Percentiles rank a stretch among this genome's conserved stretches.
Evolutionary conservation across 192 early-diverging fungal genomes (phyloP).

Genomic region (Backusella circina): DNA sequence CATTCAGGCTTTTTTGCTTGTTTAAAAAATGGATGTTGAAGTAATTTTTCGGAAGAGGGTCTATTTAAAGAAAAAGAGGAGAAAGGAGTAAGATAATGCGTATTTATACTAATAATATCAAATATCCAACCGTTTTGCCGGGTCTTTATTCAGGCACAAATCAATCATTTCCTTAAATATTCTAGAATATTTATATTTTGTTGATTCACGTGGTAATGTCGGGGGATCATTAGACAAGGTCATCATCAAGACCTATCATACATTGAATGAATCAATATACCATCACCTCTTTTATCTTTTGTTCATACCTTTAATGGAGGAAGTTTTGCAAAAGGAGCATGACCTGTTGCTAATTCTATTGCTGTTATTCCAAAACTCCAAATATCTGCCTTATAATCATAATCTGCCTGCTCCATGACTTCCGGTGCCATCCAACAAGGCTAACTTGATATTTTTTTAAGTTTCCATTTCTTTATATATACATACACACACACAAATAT

Average conservation of each 20-base stretch:
- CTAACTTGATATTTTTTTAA: conserved; percentile 1
- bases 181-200: conserved; percentile 71
- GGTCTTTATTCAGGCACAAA: conserved; percentile 76
- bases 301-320: conserved; percentile 76
- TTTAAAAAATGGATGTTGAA: conserved; percentile 76
- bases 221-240: conserved; percentile 85
- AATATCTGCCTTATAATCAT: conserved; percentile 89
- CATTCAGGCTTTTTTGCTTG: conserved; percentile 69
- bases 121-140: conserved; percentile 51
- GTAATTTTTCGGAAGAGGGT: conserved; percentile 72
- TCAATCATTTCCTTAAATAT: conserved; percentile 87
- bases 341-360: conserved; percentile 81
- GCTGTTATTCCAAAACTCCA: conserved; percentile 92
- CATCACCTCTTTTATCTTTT: neutral
- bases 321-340: conserved; percentile 88
- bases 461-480: neutral
- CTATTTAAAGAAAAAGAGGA: conserved; percentile 36
- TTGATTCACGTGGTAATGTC: conserved; percentile 71
- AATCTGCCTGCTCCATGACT: conserved; percentile 87
- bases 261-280: neutral
- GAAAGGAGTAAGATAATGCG: neutral
- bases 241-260: conserved; percentile 72
- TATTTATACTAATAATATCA: neutral
- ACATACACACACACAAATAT: neutral
- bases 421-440: conserved; percentile 74